Base-by-base conservation (phyloP, 192 early-diverging fungal species). In the Entrophospora sp. region DNA sequence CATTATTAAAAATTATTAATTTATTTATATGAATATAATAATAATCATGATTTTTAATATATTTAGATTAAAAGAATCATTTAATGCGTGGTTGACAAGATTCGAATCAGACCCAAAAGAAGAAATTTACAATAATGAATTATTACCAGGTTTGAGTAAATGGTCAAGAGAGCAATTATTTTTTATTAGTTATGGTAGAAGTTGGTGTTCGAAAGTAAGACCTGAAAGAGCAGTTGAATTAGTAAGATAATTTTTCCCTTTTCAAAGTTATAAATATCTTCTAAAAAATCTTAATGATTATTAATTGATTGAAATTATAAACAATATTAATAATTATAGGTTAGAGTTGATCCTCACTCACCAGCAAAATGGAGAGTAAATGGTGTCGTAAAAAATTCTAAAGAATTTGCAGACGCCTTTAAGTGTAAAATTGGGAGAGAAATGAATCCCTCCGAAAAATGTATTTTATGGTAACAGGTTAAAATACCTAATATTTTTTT, bases 391-490 rank as follows among this genome's bases (percentile, higher is more conserved):
- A 69, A 74, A 28, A 90, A 93, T 69, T 84, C 82, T 0, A 37
- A 71, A 12, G 69, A 83, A 14, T 93, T 93, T 79, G 70, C 82
- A 18, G 67, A 89, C 38, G 81, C 82, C 5, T 93, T 87, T 64
- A 64, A 79, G 16, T 92, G 91, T 71, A 63, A 77, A n/a, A 34
- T 61, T 6, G 83, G 82, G 7, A 69, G 73, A 2, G 67, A 59
- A 20, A 88, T 91, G 88, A 91, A 91, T 70, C 89, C 89, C 16
- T n/a, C 44, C 22, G 56, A 80, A 5, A 82, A 84, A 63, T 86
- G 85, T 63, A 53, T 34, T 25, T 16, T 64, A 4, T 64, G 62
- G 62, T 64, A 64, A 48, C 14, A 37, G 4, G 24, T 20, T 0
- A 36, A 37, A 5, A 36, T 24, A 22, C 46, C 40, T 42, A 16